Percentiles rank a stretch among this genome's conserved stretches.
Evolutionary conservation across 768 basidiomycete genomes (phyloP).

Genomic region (Psilocybe azurescens): DNA sequence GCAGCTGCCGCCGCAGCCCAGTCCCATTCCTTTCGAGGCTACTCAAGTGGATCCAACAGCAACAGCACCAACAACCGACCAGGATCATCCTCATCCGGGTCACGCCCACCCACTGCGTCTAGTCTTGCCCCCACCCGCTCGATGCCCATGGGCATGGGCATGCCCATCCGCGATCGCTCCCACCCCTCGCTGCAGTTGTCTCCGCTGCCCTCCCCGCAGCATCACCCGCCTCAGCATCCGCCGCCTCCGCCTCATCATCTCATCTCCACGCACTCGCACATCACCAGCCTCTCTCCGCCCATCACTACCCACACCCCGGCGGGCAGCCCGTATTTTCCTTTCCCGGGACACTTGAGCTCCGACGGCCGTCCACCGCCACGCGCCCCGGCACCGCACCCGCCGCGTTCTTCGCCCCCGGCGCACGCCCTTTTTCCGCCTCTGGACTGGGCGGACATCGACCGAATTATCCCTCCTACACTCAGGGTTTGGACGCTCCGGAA

Average conservation of each 20-base stretch:
- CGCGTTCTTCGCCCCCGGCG: constrained; percentile 59
- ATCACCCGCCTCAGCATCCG: constrained; percentile 61
- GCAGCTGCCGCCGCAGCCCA: constrained; percentile 39
- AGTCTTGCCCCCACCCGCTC: constrained; percentile 58
- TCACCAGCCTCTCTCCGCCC: constrained; percentile 33
- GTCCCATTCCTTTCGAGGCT: constrained; percentile 68
- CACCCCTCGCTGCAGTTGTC: constrained; percentile 79
- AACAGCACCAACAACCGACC: not conserved
- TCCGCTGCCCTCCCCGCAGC: constrained; percentile 62
- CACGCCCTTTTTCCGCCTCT: constrained; percentile 52
- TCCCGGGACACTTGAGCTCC: constrained; percentile 53
- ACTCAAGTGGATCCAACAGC: constrained; percentile 19
- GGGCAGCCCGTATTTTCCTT: constrained; percentile 61
- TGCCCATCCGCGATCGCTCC: constrained; percentile 62
- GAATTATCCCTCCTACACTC: constrained; percentile 35
- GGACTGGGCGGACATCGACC: constrained; percentile 48
- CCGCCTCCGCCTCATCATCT: constrained; percentile 43
- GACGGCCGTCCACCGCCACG: constrained; percentile 63
- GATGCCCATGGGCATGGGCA: constrained; percentile 70
- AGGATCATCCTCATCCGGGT: not conserved
- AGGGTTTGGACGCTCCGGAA: constrained; percentile 38
- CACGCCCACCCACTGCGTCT: no score
- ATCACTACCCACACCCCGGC: constrained; percentile 38
- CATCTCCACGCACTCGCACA: constrained; percentile 28
- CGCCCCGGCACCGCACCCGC: constrained; percentile 78